phyloP scores from a whole-genome alignment of 2,329 filamentous ascomycete species.

The Stemphylium vesicarium region DNA sequence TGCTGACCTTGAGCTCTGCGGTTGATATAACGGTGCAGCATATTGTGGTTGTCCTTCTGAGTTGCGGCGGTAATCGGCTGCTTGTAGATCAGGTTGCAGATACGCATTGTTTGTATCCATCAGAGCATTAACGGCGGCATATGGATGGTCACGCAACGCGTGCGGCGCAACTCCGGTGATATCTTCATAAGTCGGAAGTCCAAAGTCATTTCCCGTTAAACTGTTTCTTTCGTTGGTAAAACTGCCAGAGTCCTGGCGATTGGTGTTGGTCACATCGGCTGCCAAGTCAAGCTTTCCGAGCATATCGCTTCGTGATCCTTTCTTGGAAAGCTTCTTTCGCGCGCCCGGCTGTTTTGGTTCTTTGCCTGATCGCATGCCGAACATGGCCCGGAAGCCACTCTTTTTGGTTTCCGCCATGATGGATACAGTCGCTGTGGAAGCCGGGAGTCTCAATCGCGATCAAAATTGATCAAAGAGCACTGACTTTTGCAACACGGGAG shows the following conservation, averaged over 20 bases:
- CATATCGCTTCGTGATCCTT: conserved; percentile 21
- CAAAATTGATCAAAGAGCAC: neutral
- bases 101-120: neutral
- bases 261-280: conserved; percentile 13
- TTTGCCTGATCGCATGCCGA: conserved; percentile 25
- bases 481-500: neutral
- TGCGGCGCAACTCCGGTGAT: conserved; percentile 10
- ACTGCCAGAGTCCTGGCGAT: conserved; percentile 34
- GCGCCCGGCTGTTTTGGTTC: conserved; percentile 20
- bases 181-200: conserved; percentile 21
- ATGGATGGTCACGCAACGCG: conserved; percentile 26
- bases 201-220: conserved; percentile 6
- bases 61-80: conserved; percentile 32
- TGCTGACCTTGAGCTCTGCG: conserved; percentile 19
- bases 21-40: conserved; percentile 27
- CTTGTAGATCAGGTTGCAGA: conserved; percentile 5
- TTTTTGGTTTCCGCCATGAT: conserved; percentile 31
- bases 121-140: conserved; percentile 17
- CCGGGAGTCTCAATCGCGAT: neutral
- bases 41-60: conserved; percentile 34
- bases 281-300: conserved; percentile 16
- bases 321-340: conserved; percentile 35
- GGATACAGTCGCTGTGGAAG: neutral
- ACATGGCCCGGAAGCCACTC: conserved; percentile 29
- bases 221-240: conserved; percentile 28